These are phyloP conservation scores for Prunus yedoensis DNA, from an alignment of 331 rosid genomes.

Conservation along the genomic window DNA sequence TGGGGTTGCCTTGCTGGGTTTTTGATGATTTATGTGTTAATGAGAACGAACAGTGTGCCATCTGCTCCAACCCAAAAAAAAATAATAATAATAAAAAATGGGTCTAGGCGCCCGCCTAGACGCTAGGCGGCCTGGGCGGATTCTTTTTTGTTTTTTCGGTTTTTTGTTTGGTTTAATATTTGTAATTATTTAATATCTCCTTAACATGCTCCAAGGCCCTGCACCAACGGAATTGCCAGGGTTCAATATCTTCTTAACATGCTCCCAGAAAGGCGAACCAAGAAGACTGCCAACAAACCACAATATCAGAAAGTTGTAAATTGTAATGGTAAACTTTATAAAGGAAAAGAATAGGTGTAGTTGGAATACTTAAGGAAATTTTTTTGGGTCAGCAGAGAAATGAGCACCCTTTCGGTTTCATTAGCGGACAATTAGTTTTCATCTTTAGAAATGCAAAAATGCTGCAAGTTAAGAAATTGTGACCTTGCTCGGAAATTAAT, in stretches of 20 bases:
- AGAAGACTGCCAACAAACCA: slow-evolving; percentile 68
- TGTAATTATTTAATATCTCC: no score
- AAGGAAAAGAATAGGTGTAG: neutral
- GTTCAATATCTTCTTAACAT: slow-evolving; percentile 78
- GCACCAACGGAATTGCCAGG: slow-evolving; percentile 89
- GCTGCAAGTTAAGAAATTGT: neutral
- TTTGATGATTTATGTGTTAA: slow-evolving; percentile 23
- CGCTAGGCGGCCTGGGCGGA: no score
- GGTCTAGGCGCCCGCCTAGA: no score
- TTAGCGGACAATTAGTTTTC: slow-evolving; percentile 1
- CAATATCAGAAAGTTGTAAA: slow-evolving; percentile 29
- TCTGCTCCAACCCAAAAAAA: no score
- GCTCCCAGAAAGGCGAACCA: slow-evolving; percentile 80
- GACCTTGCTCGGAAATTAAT: slow-evolving; percentile 72
- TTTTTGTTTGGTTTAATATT: no score
- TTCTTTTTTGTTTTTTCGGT: no score
- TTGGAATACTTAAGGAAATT: neutral
- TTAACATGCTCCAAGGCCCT: slow-evolving; percentile 56
- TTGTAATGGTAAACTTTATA: slow-evolving; percentile 4
- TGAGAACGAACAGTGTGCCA: no score
- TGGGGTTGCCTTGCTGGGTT: slow-evolving; percentile 36
- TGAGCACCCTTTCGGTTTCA: neutral
- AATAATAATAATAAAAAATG: no score
- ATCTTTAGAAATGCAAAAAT: neutral
- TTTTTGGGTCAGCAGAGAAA: neutral